Evolutionary conservation across 768 basidiomycete genomes (phyloP), one percentile per base, ranked within the genome.

Genomic region (Gymnopilus junonius): DNA sequence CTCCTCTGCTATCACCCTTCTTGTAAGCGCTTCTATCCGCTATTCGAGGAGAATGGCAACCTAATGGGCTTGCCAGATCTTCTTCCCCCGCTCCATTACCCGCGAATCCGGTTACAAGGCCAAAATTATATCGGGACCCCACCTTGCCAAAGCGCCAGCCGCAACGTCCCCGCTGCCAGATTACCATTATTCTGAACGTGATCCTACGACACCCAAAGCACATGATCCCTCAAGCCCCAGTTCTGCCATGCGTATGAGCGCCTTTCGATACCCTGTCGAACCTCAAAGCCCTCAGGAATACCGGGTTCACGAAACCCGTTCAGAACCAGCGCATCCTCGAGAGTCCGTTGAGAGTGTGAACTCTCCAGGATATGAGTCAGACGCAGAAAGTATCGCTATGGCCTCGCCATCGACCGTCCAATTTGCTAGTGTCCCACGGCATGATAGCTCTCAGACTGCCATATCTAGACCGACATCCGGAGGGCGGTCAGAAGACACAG

Each of bases 1-100:
- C 21, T 94, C 92, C 3, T 92, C 92, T 25, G 86, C 87, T 17
- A 90, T 94, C 23, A 94, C 93, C 3, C 80, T 94, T 32, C 80
- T 94, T 32, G 92, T 92, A 69, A 70, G 87, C 74, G 20, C 31
- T 50, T 32, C 46, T 29, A 15, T 27, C 35, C 14, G 23, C 46
- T 35, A 21, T 21, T 63, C 54, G 23, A 32, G 42, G 20, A 37
- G 25, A 20, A 37, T 14, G 8, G 15, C 31, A 5, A 8, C 37
- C 56, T 35, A 62, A 69, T 10, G 31, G 31, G 46, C 11, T 51
- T 50, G 17, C 8, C 51, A 91, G 90, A 83, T 92, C 43, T 92
- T 92, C 77, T 92, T 92, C 78, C 91, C 91, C 35, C 89, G 90
- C 46, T 90, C 90, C 2, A 80, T 91, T 58, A 83, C 84, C 3